These are phyloP conservation scores for Cryphonectria nitschkei DNA, from an alignment of 2,329 filamentous ascomycete genomes.

Conservation along the genomic window DNA sequence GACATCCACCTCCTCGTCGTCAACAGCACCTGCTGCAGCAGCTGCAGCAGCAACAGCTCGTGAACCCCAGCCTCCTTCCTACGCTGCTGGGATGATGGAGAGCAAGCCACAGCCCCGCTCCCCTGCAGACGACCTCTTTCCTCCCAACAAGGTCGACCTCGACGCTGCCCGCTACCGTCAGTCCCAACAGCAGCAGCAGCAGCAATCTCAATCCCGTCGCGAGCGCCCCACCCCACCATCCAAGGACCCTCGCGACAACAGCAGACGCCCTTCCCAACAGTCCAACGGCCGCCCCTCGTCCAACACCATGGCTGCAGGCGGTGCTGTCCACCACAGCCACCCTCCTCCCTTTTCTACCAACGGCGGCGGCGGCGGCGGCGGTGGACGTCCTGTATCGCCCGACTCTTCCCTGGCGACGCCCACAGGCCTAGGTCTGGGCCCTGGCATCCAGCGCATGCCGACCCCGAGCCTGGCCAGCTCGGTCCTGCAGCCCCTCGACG, in stretches of 20 bases:
- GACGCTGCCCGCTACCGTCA: conserved; percentile 28
- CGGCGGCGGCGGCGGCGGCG: not conserved
- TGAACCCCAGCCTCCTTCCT: conserved; percentile 1
- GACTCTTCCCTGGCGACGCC: conserved; percentile 4
- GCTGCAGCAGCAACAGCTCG: not conserved
- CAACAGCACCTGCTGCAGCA: not conserved
- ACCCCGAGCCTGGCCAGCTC: conserved; percentile 48
- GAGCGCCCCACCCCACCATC: conserved; percentile 11
- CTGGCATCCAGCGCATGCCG: conserved; percentile 46
- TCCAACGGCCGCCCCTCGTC: not conserved
- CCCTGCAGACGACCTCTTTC: conserved; percentile 21
- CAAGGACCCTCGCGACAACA: conserved; percentile 14
- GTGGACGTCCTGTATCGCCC: conserved; percentile 4
- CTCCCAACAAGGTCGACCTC: conserved; percentile 28
- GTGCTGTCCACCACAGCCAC: conserved; percentile 5
- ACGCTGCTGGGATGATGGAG: not conserved
- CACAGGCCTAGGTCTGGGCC: conserved; percentile 22
- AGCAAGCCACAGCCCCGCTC: conserved; percentile 18
- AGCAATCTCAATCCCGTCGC: conserved; percentile 6
- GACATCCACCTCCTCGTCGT: not conserved
- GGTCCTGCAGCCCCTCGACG: conserved; percentile 50
- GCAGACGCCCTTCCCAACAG: not conserved
- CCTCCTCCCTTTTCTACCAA: not conserved
- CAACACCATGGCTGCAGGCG: not conserved
- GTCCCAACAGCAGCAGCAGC: conserved; percentile 19